Evolutionary conservation across 805 yeast species (phyloP), one percentile per base, ranked within the genome.

Genomic region (Ogataea zsoltii): DNA sequence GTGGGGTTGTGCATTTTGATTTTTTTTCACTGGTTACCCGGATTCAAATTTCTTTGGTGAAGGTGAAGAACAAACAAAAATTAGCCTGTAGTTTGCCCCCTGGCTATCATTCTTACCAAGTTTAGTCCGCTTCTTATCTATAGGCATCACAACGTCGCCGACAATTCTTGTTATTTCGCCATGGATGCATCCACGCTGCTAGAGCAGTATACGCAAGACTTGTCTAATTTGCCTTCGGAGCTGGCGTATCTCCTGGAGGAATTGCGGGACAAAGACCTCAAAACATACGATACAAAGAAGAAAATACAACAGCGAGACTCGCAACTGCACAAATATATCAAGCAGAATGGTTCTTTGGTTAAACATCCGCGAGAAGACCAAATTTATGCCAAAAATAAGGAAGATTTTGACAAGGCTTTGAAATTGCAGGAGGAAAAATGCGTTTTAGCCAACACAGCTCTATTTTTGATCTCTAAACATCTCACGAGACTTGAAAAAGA

Each of bases 151-250:
- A n/a, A n/a, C n/a, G n/a, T n/a, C n/a, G n/a, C n/a, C n/a, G 7
- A 18, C 19, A 33, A 9, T 14, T 7, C 23, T 15, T 5, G 9
- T 35, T 19, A 25, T 18, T 11, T 15, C 28, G 13, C 56, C 12
- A 88, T 88, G 96, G 98, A 91, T 67, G 91, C 97, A 3, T 90
- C 96, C n/a, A 79, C 94, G 1, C 77, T 83, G 7, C 64, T 85
- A 31, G 92, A 85, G 53, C 87, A 84, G 55, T 82, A 84, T 47
- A 78, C 84, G 4, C 70, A 68, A 44, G 70, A 67, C 44, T 45
- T 92, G 34, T 81, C 92, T 10, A 92, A 91, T 56, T 74, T 94
- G 35, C 97, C 97, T 18, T 82, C 88, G 4, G 99, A 92, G 65
- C 76, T 92, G 35, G 83, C 83, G 43, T 88, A 86, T 58, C 68